Evolutionary conservation across 2,329 filamentous ascomycete genomes (phyloP).

Genomic region (Fusarium decemcellulare): DNA sequence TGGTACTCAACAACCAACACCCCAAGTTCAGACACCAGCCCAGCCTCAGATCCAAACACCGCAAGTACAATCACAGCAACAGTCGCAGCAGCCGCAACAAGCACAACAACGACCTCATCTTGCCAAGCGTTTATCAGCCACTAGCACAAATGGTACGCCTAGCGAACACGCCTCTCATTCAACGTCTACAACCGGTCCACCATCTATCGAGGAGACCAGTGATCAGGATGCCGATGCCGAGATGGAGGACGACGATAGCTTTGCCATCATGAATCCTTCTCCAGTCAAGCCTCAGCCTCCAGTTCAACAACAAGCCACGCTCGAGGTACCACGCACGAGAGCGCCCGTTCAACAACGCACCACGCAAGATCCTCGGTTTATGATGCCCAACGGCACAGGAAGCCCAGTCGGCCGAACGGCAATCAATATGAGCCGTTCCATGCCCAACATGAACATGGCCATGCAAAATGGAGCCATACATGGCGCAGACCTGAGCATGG

Average conservation of each 20-base stretch:
- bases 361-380: conserved; percentile 56
- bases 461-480: conserved; percentile 59
- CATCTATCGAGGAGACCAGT: conserved; percentile 63
- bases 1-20: conserved; percentile 34
- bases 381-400: conserved; percentile 58
- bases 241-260: conserved; percentile 73
- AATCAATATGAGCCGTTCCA: conserved; percentile 60
- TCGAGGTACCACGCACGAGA: conserved; percentile 61
- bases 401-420: conserved; percentile 54
- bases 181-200: conserved; percentile 53
- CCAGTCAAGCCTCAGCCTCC: conserved; percentile 55
- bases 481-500: conserved; percentile 60
- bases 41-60: conserved; percentile 34
- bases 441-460: conserved; percentile 62
- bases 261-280: conserved; percentile 63
- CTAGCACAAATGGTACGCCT: conserved; percentile 52
- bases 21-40: conserved; percentile 39
- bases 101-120: conserved; percentile 35
- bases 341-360: conserved; percentile 52
- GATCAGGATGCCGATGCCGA: conserved; percentile 61
- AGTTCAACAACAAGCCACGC: conserved; percentile 57
- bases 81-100: conserved; percentile 16
- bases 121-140: conserved; percentile 50
- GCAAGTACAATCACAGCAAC: conserved; percentile 29
- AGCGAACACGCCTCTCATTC: conserved; percentile 54